Evolutionary conservation across 225 moss, liverwort and hornwort species (phyloP), one percentile per base, ranked within the genome.

Genomic region (Marchantia paleacea): DNA sequence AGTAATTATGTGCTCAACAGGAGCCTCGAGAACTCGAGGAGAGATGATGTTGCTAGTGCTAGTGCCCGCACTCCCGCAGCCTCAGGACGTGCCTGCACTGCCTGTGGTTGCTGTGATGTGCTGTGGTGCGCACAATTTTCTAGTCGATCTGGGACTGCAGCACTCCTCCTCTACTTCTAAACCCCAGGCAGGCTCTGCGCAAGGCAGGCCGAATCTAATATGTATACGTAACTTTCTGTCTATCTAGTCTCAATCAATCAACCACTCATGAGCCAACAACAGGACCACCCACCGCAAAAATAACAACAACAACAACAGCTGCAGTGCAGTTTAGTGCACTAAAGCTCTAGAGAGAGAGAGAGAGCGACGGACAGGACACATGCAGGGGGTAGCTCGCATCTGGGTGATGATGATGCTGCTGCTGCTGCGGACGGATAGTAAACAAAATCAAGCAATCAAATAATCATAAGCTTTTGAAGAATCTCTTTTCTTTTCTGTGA

Each of bases 21-120:
- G 54, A 74, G 19, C 25, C 52, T 24, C 73, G 10, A 52, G 73
- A 73, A 20, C n/a, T 9, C 12, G 14, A 26, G n/a, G 12, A 16
- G 16, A 74, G 74, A 55, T 16, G 74, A 55, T 54, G 53, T 12
- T 55, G 74, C 26, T 52, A 25, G n/a, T 20, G n/a, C n/a, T 14
- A 25, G 20, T 14, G 25, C 54, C 54, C 53, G 55, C 29, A 54
- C 29, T 53, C 28, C 25, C 47, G 53, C 12, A 51, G 72, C 72
- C 72, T 51, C 22, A 72, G 72, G 72, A 72, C 50, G 22, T 72
- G 72, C 72, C 64, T 66, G 29, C 28, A 66, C 66, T 9, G 62
- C 62, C 62, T 52, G n/a, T 72, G n/a, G 18, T 26, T 29, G 28
- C 66, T 58, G 5, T 58, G 50, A 10, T 50, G 70, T 39, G 47